phyloP scores from a whole-genome alignment of 768 basidiomycete species.

The Psilocybe sp. region DNA sequence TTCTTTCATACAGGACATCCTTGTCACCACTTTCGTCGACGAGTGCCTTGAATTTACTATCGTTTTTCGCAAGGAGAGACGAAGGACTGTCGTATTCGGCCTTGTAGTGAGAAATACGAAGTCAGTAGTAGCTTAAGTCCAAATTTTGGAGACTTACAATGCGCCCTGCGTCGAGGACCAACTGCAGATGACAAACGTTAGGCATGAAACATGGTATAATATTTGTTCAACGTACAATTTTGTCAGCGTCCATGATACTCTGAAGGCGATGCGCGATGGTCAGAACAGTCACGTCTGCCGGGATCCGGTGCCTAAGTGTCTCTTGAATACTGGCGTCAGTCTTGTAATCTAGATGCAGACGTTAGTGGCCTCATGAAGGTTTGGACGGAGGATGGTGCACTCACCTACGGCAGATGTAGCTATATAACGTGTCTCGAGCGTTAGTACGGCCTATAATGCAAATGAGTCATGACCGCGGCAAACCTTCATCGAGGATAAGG shows the following conservation, averaged over 20 bases:
- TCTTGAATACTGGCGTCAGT: constrained; percentile 69
- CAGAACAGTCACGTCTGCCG: constrained; percentile 53
- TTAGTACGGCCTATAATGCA: no score
- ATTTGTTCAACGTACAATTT: constrained; percentile 19
- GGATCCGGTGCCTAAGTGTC: constrained; percentile 63
- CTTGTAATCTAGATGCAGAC: constrained; percentile 36
- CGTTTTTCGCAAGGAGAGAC: background rate
- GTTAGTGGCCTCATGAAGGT: constrained; percentile 31
- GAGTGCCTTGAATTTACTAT: background rate
- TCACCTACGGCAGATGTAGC: constrained; percentile 21
- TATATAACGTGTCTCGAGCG: no score
- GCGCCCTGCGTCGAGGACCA: constrained; percentile 41
- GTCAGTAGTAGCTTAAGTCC: background rate
- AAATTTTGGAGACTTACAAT: constrained; percentile 1
- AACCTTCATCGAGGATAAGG: constrained; percentile 52
- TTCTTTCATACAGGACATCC: background rate
- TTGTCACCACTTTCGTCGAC: constrained; percentile 1
- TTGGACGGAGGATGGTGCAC: constrained; percentile 38
- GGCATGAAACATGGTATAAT: no score
- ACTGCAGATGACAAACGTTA: background rate
- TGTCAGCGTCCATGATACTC: constrained; percentile 65
- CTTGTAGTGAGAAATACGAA: background rate
- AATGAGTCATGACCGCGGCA: no score
- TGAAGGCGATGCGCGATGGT: constrained; percentile 69
- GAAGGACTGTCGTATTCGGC: constrained; percentile 1